These are phyloP conservation scores for Nothophytophthora sp. DNA, from an alignment of 352 stramenopile genomes.

Conservation along the genomic window DNA sequence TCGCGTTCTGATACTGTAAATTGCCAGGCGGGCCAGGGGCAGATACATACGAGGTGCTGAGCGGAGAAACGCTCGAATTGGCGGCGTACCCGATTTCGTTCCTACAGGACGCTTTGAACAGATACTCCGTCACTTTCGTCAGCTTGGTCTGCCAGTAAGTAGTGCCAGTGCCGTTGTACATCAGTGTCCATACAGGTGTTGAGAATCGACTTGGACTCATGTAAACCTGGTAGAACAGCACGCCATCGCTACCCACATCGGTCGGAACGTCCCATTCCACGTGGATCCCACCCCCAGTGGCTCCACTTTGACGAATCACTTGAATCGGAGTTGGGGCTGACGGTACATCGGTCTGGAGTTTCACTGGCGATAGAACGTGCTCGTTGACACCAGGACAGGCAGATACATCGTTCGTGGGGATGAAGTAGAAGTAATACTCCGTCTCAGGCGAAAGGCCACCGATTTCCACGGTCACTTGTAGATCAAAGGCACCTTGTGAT, in stretches of 20 bases:
- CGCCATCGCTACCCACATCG: constrained; percentile 35
- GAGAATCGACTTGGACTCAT: constrained; percentile 32
- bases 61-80: constrained; percentile 22
- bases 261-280: constrained; percentile 41
- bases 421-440: constrained; percentile 42
- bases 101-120: constrained; percentile 45
- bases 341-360: constrained; percentile 27
- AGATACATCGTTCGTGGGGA: constrained; percentile 52
- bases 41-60: constrained; percentile 52
- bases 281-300: constrained; percentile 54
- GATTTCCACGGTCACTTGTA: constrained; percentile 45
- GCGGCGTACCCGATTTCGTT: constrained; percentile 50
- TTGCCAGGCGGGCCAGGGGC: constrained; percentile 42
- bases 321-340: constrained; percentile 25
- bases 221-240: constrained; percentile 55
- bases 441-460: constrained; percentile 38
- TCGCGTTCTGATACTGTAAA: constrained; percentile 14
- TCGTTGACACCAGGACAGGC: constrained; percentile 21
- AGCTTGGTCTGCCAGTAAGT: constrained; percentile 61
- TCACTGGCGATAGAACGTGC: background rate
- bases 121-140: constrained; percentile 41
- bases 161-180: constrained; percentile 44
- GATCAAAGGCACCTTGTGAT: constrained; percentile 18
- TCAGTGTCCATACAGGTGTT: constrained; percentile 27
- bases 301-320: constrained; percentile 30